Conservation (phyloP, 2,329 filamentous ascomycete species). For the Venturia asperata region DNA sequence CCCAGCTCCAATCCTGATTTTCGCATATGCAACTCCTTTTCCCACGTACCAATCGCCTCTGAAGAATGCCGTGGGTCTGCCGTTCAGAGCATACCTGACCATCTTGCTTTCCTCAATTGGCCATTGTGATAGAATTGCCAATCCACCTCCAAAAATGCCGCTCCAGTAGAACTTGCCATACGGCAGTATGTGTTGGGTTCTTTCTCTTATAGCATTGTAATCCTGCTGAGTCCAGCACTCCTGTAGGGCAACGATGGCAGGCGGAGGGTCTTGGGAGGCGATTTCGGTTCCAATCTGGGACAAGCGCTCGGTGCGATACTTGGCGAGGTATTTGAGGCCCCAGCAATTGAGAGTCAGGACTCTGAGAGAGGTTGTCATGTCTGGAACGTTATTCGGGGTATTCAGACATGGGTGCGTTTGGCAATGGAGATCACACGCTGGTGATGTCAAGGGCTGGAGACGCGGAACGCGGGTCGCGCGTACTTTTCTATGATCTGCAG, state of each 20-base stretch:
- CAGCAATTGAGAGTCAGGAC: slow-evolving; percentile 93
- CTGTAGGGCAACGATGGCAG: slow-evolving; percentile 86
- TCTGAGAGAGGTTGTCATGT: slow-evolving; percentile 45
- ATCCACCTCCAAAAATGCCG: slow-evolving; percentile 80
- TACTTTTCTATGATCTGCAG: not conserved
- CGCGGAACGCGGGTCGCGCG: not conserved
- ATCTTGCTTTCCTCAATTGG: slow-evolving; percentile 86
- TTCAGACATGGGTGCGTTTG: slow-evolving; percentile 3
- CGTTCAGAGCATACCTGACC: slow-evolving; percentile 83
- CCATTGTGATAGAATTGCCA: slow-evolving; percentile 86
- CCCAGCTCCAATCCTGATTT: slow-evolving; percentile 61
- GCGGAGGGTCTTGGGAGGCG: slow-evolving; percentile 57
- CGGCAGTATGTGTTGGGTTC: slow-evolving; percentile 68
- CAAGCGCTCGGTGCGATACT: slow-evolving; percentile 69
- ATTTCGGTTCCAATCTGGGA: slow-evolving; percentile 77
- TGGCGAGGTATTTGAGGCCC: slow-evolving; percentile 83
- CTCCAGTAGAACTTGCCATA: slow-evolving; percentile 90
- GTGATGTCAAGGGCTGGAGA: slow-evolving; percentile 13
- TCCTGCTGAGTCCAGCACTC: slow-evolving; percentile 90
- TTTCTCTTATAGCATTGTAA: slow-evolving; percentile 68
- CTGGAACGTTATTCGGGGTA: slow-evolving; percentile 14
- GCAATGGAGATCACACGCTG: not conserved
- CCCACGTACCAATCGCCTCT: slow-evolving; percentile 95
- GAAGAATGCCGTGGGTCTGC: slow-evolving; percentile 86
- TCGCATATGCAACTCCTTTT: slow-evolving; percentile 82